These are phyloP conservation scores for Exophiala xenobiotica DNA, from an alignment of 2,329 filamentous ascomycete species.

Conservation along the genomic window DNA sequence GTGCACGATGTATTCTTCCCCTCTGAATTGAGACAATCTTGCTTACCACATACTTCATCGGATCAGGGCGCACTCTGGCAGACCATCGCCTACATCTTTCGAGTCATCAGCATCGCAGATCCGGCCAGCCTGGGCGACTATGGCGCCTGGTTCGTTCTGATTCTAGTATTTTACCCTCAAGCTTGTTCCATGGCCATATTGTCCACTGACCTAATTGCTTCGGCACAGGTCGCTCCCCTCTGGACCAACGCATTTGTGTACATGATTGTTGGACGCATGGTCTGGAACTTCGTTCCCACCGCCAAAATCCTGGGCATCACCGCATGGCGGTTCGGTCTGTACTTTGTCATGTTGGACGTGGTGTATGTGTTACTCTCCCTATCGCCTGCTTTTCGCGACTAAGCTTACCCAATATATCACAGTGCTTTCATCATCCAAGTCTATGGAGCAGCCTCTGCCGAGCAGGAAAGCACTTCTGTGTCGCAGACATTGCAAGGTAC, in stretches of 20 bases:
- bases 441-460: conserved; percentile 1
- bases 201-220: not conserved
- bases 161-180: conserved; percentile 1
- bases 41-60: not conserved
- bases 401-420: not conserved
- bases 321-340: conserved; percentile 36
- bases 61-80: conserved; percentile 6
- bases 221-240: conserved; percentile 5
- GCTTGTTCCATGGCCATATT: not conserved
- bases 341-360: conserved; percentile 44
- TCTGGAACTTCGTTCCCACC: conserved; percentile 43
- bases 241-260: conserved; percentile 44
- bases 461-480: not conserved
- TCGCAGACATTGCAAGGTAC: not conserved
- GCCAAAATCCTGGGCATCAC: conserved; percentile 39
- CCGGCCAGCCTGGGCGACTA: conserved; percentile 1
- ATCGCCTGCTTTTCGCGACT: not conserved
- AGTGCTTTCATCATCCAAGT: conserved; percentile 4
- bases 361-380: conserved; percentile 22
- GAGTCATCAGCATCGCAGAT: not conserved
- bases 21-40: not conserved
- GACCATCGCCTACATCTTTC: conserved; percentile 1
- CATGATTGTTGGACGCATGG: conserved; percentile 47
- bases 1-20: not conserved
- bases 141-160: conserved; percentile 1